phyloP scores from a whole-genome alignment of 2,329 filamentous ascomycete genomes.

The Chalaropsis ovoidea region DNA sequence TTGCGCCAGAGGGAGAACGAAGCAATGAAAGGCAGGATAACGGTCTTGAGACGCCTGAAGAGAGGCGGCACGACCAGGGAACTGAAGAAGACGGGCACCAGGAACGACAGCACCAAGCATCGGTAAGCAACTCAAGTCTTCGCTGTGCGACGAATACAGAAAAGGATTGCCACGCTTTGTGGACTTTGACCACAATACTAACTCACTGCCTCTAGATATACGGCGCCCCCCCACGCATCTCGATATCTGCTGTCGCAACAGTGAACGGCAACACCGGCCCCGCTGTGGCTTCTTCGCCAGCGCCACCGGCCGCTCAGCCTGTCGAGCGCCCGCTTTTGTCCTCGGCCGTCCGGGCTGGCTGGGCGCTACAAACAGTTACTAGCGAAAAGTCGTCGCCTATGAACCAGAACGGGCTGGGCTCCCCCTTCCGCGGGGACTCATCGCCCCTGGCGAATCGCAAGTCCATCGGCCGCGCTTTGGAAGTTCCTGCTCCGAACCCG shows the following conservation, averaged over 20 bases:
- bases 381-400: slow-evolving; percentile 50
- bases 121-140: neutral
- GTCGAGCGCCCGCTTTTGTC: slow-evolving; percentile 35
- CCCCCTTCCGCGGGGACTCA: slow-evolving; percentile 38
- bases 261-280: neutral
- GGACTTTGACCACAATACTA: neutral
- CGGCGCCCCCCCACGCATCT: neutral
- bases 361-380: slow-evolving; percentile 48
- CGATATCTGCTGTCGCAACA: neutral
- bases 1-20: neutral
- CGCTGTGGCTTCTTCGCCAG: neutral
- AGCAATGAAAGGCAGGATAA: neutral
- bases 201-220: neutral
- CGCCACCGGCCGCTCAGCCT: neutral
- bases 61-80: neutral
- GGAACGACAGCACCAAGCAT: neutral
- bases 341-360: slow-evolving; percentile 49
- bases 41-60: neutral
- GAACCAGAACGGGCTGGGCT: slow-evolving; percentile 42
- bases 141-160: no score
- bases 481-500: slow-evolving; percentile 17
- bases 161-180: no score
- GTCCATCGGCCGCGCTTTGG: neutral
- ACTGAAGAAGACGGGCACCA: neutral
- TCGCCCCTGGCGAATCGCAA: slow-evolving; percentile 15